phyloP scores from a whole-genome alignment of 805 yeast genomes.

The Ogataea pini region DNA sequence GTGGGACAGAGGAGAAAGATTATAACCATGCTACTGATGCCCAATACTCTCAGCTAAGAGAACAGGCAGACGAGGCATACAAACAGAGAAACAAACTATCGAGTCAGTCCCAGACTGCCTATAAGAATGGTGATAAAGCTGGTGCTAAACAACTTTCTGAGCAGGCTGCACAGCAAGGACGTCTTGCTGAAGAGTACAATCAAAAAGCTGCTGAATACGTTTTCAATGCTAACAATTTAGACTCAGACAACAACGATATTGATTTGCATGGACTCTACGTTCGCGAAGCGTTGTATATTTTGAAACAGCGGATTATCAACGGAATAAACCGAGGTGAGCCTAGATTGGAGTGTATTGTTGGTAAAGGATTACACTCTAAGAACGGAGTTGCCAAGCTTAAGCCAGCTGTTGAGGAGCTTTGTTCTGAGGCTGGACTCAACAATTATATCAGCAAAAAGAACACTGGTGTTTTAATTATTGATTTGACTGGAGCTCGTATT shows the following conservation, averaged over 20 bases:
- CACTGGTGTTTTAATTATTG: conserved; percentile 77
- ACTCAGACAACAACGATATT: conserved; percentile 81
- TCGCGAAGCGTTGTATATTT: conserved; percentile 78
- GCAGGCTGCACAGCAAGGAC: conserved; percentile 59
- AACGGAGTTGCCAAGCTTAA: conserved; percentile 82
- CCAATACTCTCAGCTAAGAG: conserved; percentile 63
- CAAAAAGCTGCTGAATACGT: conserved; percentile 87
- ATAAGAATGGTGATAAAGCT: conserved; percentile 67
- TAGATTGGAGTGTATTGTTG: conserved; percentile 80
- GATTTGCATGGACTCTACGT: conserved; percentile 92
- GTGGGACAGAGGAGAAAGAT: conserved; percentile 42
- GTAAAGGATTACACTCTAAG: conserved; percentile 85
- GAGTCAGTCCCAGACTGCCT: conserved; percentile 75
- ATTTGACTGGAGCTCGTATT: conserved; percentile 50
- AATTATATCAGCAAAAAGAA: conserved; percentile 69
- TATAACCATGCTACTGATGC: conserved; percentile 73
- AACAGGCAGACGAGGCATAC: conserved; percentile 67
- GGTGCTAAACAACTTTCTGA: conserved; percentile 73
- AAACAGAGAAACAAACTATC: conserved; percentile 55
- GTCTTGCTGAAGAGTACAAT: conserved; percentile 68
- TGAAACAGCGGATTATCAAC: conserved; percentile 71
- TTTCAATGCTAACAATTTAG: conserved; percentile 83
- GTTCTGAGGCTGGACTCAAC: conserved; percentile 62
- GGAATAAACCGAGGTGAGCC: conserved; percentile 61
- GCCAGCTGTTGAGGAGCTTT: conserved; percentile 83